Evolutionary conservation across 176 grass and related monocot genomes (phyloP).

Genomic region (Echinochloa phyllopogon): DNA sequence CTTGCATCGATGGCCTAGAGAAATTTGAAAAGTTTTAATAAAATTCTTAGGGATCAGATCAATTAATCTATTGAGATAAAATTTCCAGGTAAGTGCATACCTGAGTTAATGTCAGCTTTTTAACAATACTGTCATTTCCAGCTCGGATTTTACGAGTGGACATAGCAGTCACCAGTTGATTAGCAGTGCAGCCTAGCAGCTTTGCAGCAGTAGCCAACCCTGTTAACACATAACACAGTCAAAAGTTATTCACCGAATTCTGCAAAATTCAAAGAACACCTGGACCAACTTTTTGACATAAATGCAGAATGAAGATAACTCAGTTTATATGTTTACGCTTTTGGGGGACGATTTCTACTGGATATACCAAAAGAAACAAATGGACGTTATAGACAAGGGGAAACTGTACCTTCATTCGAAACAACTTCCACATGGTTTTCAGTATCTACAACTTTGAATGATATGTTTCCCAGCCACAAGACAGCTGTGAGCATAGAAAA

Average conservation of each 20-base stretch:
- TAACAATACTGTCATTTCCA: conserved; percentile 87
- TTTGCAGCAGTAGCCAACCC: conserved; percentile 74
- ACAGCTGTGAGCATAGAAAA: conserved; percentile 89
- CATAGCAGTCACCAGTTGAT: conserved; percentile 68
- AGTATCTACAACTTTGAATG: conserved; percentile 85
- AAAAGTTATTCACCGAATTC: conserved; percentile 1
- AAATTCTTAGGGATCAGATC: conserved; percentile 21
- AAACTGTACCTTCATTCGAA: conserved; percentile 78
- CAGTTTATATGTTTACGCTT: background rate
- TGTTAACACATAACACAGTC: conserved; percentile 47
- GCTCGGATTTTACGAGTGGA: conserved; percentile 89
- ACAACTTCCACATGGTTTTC: conserved; percentile 97
- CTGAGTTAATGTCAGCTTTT: conserved; percentile 87
- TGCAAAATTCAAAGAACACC: background rate
- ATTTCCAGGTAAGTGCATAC: conserved; percentile 48
- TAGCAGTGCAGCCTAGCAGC: conserved; percentile 73
- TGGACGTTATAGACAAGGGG: background rate
- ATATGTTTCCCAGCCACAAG: conserved; percentile 94
- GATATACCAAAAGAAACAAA: background rate
- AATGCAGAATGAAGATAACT: background rate
- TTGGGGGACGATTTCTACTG: conserved; percentile 16
- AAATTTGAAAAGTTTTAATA: conserved; percentile 33
- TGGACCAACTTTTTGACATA: conserved; percentile 13
- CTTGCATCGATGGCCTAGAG: conserved; percentile 83
- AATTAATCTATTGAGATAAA: conserved; percentile 13